These are phyloP conservation scores for Elsinoe australis DNA, from an alignment of 2,329 filamentous ascomycete genomes.

Conservation along the genomic window DNA sequence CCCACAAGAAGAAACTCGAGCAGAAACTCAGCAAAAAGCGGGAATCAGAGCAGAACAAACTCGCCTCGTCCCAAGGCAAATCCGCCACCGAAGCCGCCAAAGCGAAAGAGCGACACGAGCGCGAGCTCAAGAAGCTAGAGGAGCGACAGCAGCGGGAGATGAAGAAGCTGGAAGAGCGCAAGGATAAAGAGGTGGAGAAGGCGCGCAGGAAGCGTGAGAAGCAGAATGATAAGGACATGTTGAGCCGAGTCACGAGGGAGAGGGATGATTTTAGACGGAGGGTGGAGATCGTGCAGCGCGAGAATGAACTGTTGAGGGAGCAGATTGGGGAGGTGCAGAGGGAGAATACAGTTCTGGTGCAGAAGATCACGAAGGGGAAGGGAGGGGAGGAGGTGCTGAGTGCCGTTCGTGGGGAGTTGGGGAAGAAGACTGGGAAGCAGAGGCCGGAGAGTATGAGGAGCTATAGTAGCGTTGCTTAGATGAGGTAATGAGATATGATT, in stretches of 20 bases:
- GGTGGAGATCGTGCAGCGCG: constrained; percentile 40
- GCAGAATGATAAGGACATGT: constrained; percentile 41
- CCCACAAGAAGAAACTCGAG: constrained; percentile 54
- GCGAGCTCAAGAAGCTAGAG: constrained; percentile 57
- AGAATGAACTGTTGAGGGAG: constrained; percentile 44
- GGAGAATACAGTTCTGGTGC: constrained; percentile 49
- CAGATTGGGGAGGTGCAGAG: constrained; percentile 50
- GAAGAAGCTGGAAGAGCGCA: constrained; percentile 44
- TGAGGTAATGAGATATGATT: too few relatives aligned
- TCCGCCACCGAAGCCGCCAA: constrained; percentile 47
- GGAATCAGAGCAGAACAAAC: constrained; percentile 44
- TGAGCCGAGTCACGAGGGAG: constrained; percentile 42
- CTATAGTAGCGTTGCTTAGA: constrained; percentile 11
- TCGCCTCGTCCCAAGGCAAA: constrained; percentile 32
- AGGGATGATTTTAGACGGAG: constrained; percentile 40
- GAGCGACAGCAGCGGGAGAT: constrained; percentile 56
- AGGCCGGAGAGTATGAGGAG: constrained; percentile 12
- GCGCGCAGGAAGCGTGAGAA: constrained; percentile 41
- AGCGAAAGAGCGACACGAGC: constrained; percentile 58
- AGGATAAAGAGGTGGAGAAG: constrained; percentile 33
- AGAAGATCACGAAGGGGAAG: constrained; percentile 34
- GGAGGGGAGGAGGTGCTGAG: constrained; percentile 25
- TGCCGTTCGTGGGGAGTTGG: constrained; percentile 19
- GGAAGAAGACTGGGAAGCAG: not conserved
- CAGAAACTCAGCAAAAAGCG: constrained; percentile 53